Evolutionary conservation across 805 yeast genomes (phyloP).

Genomic region (Ogataea dorogensis): DNA sequence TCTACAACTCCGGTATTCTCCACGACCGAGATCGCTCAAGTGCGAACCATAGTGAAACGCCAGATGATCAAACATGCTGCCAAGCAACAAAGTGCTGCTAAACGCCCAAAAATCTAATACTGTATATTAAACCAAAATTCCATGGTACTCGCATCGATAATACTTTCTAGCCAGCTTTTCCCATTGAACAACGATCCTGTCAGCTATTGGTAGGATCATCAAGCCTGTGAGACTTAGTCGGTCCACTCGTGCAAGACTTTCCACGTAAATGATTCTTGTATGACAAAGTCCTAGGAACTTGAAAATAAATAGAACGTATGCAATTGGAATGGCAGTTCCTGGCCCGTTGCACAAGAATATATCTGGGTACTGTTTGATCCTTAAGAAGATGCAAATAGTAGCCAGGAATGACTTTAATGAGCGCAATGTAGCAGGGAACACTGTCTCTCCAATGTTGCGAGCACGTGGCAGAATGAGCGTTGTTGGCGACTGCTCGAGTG

Average conservation of each 20-base stretch:
- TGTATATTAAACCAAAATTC: slow-evolving; percentile 58
- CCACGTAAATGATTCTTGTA: slow-evolving; percentile 73
- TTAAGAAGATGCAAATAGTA: slow-evolving; percentile 16
- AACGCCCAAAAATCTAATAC: slow-evolving; percentile 4
- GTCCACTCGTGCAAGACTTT: slow-evolving; percentile 81
- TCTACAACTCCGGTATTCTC: slow-evolving; percentile 37
- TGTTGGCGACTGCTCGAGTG: slow-evolving; percentile 34
- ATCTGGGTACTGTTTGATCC: slow-evolving; percentile 25
- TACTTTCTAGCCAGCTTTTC: slow-evolving; percentile 50
- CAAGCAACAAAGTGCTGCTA: slow-evolving; percentile 28
- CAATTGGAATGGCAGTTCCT: slow-evolving; percentile 73
- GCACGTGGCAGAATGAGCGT: slow-evolving; percentile 34
- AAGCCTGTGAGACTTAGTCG: slow-evolving; percentile 74
- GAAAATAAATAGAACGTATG: slow-evolving; percentile 51
- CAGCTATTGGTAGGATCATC: slow-evolving; percentile 65
- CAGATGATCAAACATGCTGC: slow-evolving; percentile 54
- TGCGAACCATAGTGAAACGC: slow-evolving; percentile 49
- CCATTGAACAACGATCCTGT: slow-evolving; percentile 92
- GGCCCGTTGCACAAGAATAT: slow-evolving; percentile 66
- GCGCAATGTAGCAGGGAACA: slow-evolving; percentile 31
- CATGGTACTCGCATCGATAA: slow-evolving; percentile 68
- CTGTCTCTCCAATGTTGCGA: slow-evolving; percentile 39
- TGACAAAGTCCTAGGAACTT: slow-evolving; percentile 45
- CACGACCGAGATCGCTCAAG: slow-evolving; percentile 45
- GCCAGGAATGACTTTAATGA: slow-evolving; percentile 34